Base-by-base conservation (phyloP, 768 basidiomycete genomes). In the Tulasnella sp. region DNA sequence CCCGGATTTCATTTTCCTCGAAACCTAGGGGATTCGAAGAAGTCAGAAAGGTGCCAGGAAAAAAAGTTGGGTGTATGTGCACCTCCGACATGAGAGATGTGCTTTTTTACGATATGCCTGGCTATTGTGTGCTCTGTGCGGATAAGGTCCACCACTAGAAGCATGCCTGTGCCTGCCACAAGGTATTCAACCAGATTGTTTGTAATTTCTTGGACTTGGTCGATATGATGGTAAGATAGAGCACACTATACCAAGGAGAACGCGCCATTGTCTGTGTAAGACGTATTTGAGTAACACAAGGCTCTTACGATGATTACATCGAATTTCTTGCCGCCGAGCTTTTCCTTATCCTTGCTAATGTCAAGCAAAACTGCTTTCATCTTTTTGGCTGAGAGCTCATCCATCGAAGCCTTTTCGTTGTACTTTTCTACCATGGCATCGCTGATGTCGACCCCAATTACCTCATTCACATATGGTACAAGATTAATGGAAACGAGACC, bases 381-480 rank as follows among this genome's bases (percentile, higher is more conserved):
- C 29, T 51, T 55, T 42, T 45, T 81, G 77, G 1, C 68, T 64
- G 1, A 71, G 58, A 32, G 84, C 73, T 4, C 82, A 81, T 52
- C 83, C 78, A 48, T 80, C 74, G 16, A 53, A 53, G 10, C 76
- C 76, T 19, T 69, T 67, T 45, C 58, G 63, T 83, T 84, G 67
- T 75, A 88, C 13, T 68, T 63, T 48, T 83, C 77, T 7, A 87
- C 79, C 69, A 78, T 74, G 1, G 65, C 72, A 55, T 78, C 76
- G 64, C 78, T 84, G 60, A 86, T 81, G 60, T 88, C 86, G 13
- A 83, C 76, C 7, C 83, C 85, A 13, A 85, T 64, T 55, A 87
- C 72, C 27, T 68, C 68, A 60, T 76, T 80, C 40, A 73, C 72
- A 56, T 81, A 66, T 1, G 76, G 69, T 0, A 75, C 76, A 20